Evolutionary conservation across 73 alveolate species (phyloP).

Genomic region (Symbiodinium natans): DNA sequence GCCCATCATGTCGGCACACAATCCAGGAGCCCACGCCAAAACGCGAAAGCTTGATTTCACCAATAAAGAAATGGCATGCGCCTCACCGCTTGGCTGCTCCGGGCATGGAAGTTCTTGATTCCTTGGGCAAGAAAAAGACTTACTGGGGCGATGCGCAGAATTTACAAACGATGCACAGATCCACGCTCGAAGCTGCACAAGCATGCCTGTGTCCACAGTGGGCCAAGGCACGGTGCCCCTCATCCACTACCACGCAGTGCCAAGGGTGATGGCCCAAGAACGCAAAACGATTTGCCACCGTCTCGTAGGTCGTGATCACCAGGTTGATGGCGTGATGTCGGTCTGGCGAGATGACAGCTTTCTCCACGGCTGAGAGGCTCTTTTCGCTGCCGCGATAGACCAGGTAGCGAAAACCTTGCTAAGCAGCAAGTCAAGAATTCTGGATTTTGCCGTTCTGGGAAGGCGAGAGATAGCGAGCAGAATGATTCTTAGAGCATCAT

Average conservation of each 20-base stretch:
- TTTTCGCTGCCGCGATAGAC: slow-evolving; percentile 31
- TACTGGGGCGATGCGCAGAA: too few relatives aligned
- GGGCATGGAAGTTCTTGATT: slow-evolving; percentile 55
- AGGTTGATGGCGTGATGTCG: not conserved
- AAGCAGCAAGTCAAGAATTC: too few relatives aligned
- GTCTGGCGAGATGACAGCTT: not conserved
- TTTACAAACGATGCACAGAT: too few relatives aligned
- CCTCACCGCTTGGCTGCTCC: slow-evolving; percentile 52
- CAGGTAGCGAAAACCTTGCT: slow-evolving; percentile 28
- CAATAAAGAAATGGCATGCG: too few relatives aligned
- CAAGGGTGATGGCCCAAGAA: slow-evolving; percentile 48
- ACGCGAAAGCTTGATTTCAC: too few relatives aligned
- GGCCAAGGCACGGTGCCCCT: slow-evolving; percentile 37
- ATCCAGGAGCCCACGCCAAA: too few relatives aligned
- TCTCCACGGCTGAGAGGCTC: slow-evolving; percentile 56
- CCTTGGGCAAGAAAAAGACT: not conserved
- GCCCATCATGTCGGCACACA: too few relatives aligned
- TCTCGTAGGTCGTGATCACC: not conserved
- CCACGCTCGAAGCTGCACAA: too few relatives aligned
- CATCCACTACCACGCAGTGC: slow-evolving; percentile 36
- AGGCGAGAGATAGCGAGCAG: too few relatives aligned
- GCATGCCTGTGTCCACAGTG: too few relatives aligned
- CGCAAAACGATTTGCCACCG: slow-evolving; percentile 37
- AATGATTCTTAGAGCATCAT: too few relatives aligned
- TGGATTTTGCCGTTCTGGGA: too few relatives aligned